Conservation (phyloP, 495 filamentous ascomycete species). For the Annulohypoxylon maeteangense region DNA sequence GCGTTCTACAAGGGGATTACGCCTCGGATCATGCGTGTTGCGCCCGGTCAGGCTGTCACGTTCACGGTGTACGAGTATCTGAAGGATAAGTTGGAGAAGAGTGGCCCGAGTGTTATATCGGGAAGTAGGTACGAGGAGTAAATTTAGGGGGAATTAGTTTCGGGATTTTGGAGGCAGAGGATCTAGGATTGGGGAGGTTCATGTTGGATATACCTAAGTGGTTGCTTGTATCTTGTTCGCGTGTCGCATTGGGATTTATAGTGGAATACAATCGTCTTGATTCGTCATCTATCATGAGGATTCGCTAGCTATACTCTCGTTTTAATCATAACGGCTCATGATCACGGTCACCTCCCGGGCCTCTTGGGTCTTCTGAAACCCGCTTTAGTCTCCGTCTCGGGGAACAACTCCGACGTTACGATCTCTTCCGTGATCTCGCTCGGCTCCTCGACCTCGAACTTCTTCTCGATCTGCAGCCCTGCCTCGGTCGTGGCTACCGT, state of each 20-base stretch:
- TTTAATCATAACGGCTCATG: background rate
- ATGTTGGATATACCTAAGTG: background rate
- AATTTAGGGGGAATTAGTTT: constrained; percentile 14
- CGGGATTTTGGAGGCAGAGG: background rate
- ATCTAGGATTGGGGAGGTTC: background rate
- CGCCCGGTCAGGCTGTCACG: constrained; percentile 96
- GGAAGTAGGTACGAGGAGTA: constrained; percentile 82
- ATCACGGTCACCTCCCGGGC: constrained; percentile 67
- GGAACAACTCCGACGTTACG: constrained; percentile 80
- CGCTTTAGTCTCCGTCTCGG: constrained; percentile 72
- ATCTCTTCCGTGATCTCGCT: constrained; percentile 79
- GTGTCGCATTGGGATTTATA: constrained; percentile 15
- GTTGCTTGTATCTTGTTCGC: background rate
- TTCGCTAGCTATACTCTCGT: constrained; percentile 11
- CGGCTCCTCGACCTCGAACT: constrained; percentile 69
- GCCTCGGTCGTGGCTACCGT: constrained; percentile 72
- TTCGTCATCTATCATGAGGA: constrained; percentile 8
- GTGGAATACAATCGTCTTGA: constrained; percentile 24
- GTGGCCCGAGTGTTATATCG: constrained; percentile 69
- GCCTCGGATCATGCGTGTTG: constrained; percentile 95
- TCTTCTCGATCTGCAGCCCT: constrained; percentile 79
- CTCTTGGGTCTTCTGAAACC: constrained; percentile 91
- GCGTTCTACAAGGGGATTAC: constrained; percentile 99
- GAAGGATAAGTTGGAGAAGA: constrained; percentile 83
- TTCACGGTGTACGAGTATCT: constrained; percentile 97